Conservation (phyloP, 768 basidiomycete genomes). For the Boletus pseudopeckii region DNA sequence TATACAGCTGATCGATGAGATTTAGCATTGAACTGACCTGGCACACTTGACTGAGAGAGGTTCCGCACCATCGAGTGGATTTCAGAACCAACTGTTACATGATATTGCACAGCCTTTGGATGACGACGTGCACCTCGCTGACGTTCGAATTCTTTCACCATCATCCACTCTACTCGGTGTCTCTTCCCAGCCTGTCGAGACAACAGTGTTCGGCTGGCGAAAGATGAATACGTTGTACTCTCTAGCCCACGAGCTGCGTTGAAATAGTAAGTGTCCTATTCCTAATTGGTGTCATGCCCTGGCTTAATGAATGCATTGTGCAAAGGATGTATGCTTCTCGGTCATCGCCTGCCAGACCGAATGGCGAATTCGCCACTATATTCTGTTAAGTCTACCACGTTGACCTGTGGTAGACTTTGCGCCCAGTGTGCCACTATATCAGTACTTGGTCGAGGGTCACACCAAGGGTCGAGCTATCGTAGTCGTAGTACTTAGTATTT, state of each 20-base stretch:
- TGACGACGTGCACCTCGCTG: conserved; percentile 1
- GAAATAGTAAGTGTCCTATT: conserved; percentile 6
- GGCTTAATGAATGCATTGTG: conserved; percentile 2
- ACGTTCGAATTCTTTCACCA: not conserved
- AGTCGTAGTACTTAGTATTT: conserved; percentile 10
- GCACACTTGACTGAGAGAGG: not conserved
- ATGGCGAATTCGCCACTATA: conserved; percentile 1
- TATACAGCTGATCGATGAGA: conserved; percentile 12
- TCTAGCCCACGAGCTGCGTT: not conserved
- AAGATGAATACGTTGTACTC: not conserved
- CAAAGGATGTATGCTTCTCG: not conserved
- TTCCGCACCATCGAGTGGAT: conserved; percentile 5
- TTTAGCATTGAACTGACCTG: not conserved
- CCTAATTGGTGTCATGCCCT: not conserved
- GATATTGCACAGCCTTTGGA: conserved; percentile 26
- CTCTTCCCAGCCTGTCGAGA: not conserved
- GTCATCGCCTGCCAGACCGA: not conserved
- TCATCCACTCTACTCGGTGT: not conserved
- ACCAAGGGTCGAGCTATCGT: conserved; percentile 1
- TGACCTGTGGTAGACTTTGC: not conserved
- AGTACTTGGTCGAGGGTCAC: not conserved
- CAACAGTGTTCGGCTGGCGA: not conserved
- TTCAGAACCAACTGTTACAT: conserved; percentile 6
- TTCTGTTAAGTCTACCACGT: not conserved
- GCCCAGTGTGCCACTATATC: not conserved